Base-by-base conservation (phyloP, 2,329 filamentous ascomycete genomes). In the Pleurostoma richardsiae region DNA sequence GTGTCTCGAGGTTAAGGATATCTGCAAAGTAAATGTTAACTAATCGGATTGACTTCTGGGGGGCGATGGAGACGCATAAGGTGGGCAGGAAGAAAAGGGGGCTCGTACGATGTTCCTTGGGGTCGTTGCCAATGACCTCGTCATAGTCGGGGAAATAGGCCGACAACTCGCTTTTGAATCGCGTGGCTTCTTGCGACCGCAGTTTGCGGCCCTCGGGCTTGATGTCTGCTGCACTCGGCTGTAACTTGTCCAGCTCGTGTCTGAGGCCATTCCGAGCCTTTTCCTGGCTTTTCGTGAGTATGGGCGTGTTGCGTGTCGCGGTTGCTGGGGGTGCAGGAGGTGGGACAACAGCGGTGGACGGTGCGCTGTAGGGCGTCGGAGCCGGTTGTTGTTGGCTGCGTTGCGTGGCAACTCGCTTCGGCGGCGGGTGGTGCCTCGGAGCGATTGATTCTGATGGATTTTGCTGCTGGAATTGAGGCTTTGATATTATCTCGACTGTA, bases 141-240 rank as follows among this genome's bases (percentile, higher is more conserved):
- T 96, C 91, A 66, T 96, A 97, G 60, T 95, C 91, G 44, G 88
- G 84, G 61, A 97, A 96, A 69, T 96, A 97, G 42, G 83, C 80
- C 36, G 90, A 85, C 51, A 97, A 76, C 61, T 96, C 91, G 68
- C 90, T 96, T 75, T 95, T 96, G 69, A 90, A 85, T 56, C 89
- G 79, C 44, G 85, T 85, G 8, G 86, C 87, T 58, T 95, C 90
- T 59, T 95, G 88, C 44, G 90, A 95, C 52, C 92, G 82, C 63
- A 96, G 72, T 62, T 90, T 92, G 59, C 79, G 77, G 53, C 91
- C 86, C 55, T 88, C 84, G 50, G 82, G 72, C 56, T 71, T 69
- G 33, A 67, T 67, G 54, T 75, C 72, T 39, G 66, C 63, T 29
- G 65, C 57, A 52, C 61, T 66, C 33, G 77, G 73, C 57, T 82